Conservation (phyloP, 768 basidiomycete genomes). For the Pleurotus sapidus region DNA sequence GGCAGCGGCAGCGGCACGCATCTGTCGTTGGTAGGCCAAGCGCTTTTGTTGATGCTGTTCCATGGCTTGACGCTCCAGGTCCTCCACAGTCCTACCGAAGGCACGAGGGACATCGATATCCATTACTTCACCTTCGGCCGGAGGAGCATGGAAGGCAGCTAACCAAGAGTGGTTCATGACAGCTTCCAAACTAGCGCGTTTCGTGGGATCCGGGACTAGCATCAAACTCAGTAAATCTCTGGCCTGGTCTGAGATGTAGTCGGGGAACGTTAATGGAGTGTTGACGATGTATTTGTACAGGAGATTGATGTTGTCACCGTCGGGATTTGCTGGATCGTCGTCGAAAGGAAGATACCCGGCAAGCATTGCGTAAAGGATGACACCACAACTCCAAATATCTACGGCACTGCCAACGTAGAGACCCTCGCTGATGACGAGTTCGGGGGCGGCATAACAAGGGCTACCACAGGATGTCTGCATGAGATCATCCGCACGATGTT, state of each 20-base stretch:
- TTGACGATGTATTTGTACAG: slow-evolving; percentile 98
- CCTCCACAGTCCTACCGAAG: slow-evolving; percentile 71
- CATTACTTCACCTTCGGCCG: background rate
- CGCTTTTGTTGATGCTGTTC: slow-evolving; percentile 85
- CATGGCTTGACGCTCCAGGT: slow-evolving; percentile 78
- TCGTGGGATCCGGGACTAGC: slow-evolving; percentile 90
- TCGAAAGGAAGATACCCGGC: slow-evolving; percentile 99
- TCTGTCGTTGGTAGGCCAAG: slow-evolving; percentile 76
- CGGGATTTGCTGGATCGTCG: slow-evolving; percentile 97
- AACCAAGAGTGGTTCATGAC: slow-evolving; percentile 95
- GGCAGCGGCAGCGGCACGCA: slow-evolving; percentile 51
- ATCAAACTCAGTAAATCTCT: slow-evolving; percentile 83
- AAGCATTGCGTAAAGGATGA: slow-evolving; percentile 96
- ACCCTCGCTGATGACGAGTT: slow-evolving; percentile 96
- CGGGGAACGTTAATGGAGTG: slow-evolving; percentile 96
- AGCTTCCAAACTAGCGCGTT: slow-evolving; percentile 68
- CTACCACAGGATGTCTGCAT: slow-evolving; percentile 99
- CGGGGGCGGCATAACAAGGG: slow-evolving; percentile 98
- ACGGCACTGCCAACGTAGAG: slow-evolving; percentile 96
- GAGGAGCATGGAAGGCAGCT: slow-evolving; percentile 48
- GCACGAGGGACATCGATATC: slow-evolving; percentile 30
- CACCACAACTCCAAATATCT: slow-evolving; percentile 96
- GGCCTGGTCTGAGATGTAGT: slow-evolving; percentile 84
- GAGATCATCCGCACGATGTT: slow-evolving; percentile 87
- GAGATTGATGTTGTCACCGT: slow-evolving; percentile 98